These are phyloP conservation scores for Lindgomyces ingoldianus DNA, from an alignment of 495 filamentous ascomycete species.

Conservation along the genomic window DNA sequence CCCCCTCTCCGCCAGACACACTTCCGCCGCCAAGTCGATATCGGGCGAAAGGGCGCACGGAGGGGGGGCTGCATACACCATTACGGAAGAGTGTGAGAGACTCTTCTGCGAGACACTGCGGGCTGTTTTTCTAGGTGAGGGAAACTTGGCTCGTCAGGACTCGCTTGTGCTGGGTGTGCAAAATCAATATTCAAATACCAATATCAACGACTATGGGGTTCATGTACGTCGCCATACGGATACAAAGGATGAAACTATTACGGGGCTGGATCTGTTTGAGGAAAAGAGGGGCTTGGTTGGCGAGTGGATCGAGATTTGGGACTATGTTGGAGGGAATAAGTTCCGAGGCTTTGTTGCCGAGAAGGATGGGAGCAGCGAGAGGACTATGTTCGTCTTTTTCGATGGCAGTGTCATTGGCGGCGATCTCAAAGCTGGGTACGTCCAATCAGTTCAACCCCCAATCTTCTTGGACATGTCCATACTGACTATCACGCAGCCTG, in stretches of 20 bases:
- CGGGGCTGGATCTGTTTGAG: no score
- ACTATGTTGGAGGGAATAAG: conserved; percentile 77
- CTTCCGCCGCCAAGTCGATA: conserved; percentile 52
- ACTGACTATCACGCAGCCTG: conserved; percentile 55
- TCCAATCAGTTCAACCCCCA: conserved; percentile 11
- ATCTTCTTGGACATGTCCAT: background rate
- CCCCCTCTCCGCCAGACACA: conserved; percentile 67
- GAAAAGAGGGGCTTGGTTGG: conserved; percentile 45
- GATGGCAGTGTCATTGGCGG: conserved; percentile 65
- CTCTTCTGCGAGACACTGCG: conserved; percentile 96
- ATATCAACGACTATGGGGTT: conserved; percentile 27
- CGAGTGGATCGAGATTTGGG: conserved; percentile 79
- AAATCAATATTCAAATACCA: conserved; percentile 12
- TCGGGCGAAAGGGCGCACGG: conserved; percentile 52
- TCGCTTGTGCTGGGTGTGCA: conserved; percentile 71
- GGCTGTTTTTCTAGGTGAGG: conserved; percentile 93
- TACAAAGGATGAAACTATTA: conserved; percentile 11
- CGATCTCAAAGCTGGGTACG: conserved; percentile 87
- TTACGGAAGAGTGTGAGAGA: conserved; percentile 99
- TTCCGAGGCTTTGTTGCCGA: conserved; percentile 81
- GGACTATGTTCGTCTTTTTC: conserved; percentile 85
- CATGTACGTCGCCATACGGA: conserved; percentile 28
- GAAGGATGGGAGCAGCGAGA: conserved; percentile 61
- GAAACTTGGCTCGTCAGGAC: conserved; percentile 62
- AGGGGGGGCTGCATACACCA: conserved; percentile 90